Conservation (phyloP, 148 eudicot genomes). For the Rhododendron griersonianum region DNA sequence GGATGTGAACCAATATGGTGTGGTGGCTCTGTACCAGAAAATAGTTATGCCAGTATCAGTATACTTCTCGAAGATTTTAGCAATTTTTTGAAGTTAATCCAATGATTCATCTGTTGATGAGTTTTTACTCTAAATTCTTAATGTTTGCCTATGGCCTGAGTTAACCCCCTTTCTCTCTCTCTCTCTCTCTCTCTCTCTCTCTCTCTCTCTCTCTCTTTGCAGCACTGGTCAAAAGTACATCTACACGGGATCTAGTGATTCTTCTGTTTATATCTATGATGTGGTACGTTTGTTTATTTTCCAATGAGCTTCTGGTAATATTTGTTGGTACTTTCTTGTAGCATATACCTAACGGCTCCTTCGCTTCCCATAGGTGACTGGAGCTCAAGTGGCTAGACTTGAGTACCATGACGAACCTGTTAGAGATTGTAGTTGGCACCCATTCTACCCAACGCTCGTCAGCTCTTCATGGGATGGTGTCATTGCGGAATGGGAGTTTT, state of each 20-base stretch:
- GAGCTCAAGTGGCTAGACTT: slow-evolving; percentile 51
- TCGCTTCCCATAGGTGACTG: slow-evolving; percentile 38
- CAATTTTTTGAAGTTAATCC: background rate
- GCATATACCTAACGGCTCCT: background rate
- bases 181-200: background rate
- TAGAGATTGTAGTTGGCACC: slow-evolving; percentile 88
- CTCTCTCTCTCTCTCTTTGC: slow-evolving; percentile 23
- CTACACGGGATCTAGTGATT: slow-evolving; percentile 74
- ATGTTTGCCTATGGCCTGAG: background rate
- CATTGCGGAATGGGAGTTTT: slow-evolving; percentile 54
- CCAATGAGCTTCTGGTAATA: background rate
- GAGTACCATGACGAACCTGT: slow-evolving; percentile 55
- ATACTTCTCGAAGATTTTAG: background rate
- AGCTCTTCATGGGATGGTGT: slow-evolving; percentile 83
- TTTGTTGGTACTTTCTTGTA: background rate
- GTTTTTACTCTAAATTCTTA: background rate
- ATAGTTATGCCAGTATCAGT: background rate
- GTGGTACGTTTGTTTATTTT: slow-evolving; percentile 42
- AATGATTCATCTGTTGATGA: background rate
- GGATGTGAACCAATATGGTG: background rate
- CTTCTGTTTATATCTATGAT: slow-evolving; percentile 63
- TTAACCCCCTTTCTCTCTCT: no score
- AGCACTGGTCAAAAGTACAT: slow-evolving; percentile 90
- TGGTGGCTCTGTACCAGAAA: background rate
- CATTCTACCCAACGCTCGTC: slow-evolving; percentile 52